Evolutionary conservation across 2,329 filamentous ascomycete genomes (phyloP).

Genomic region (Colletotrichum incanum): DNA sequence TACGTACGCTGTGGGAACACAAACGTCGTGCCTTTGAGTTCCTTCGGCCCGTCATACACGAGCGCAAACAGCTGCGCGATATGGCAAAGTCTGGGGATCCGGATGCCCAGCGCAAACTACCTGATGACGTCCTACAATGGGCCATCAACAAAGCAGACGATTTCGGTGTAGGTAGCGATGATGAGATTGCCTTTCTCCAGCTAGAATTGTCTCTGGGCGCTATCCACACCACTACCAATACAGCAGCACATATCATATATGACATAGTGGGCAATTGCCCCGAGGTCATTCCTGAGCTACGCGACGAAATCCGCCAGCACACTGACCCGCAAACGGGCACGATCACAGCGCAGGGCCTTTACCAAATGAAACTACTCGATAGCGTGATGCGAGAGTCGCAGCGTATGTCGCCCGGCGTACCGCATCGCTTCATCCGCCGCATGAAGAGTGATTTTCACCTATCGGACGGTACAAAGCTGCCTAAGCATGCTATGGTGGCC

Average conservation of each 20-base stretch:
- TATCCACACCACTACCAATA: constrained; percentile 65
- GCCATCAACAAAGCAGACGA: constrained; percentile 56
- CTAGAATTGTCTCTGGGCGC: constrained; percentile 63
- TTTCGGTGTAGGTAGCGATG: constrained; percentile 50
- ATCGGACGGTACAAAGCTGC: background rate
- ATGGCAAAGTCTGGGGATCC: background rate
- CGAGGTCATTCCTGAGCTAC: constrained; percentile 64
- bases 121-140: constrained; percentile 65
- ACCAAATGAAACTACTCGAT: background rate
- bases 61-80: background rate
- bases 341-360: constrained; percentile 41
- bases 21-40: background rate
- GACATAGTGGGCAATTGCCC: constrained; percentile 63
- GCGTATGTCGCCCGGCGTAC: constrained; percentile 1
- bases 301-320: constrained; percentile 59
- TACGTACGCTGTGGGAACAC: background rate
- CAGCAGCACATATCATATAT: constrained; percentile 57
- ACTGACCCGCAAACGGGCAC: constrained; percentile 44
- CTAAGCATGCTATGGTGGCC: background rate
- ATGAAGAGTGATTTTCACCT: constrained; percentile 56
- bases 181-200: constrained; percentile 59
- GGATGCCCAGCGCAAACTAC: constrained; percentile 46
- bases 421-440: background rate
- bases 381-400: background rate
- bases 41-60: background rate